Conservation (phyloP, 176 grass and related monocot species). For the Dactylis glomerata region DNA sequence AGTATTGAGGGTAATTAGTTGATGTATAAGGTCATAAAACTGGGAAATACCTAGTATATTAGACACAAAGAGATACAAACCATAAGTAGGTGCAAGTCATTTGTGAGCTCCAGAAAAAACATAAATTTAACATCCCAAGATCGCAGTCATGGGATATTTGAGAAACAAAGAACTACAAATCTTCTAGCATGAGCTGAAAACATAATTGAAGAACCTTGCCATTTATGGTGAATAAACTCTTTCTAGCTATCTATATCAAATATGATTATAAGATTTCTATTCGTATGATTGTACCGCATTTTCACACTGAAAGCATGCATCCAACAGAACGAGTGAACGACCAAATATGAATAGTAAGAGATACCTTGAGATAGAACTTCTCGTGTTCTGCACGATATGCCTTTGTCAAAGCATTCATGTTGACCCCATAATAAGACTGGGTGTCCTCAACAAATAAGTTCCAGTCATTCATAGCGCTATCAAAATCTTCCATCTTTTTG, state of each 20-base stretch:
- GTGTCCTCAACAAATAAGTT: slow-evolving; percentile 69
- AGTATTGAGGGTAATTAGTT: neutral
- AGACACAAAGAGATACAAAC: neutral
- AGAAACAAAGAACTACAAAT: slow-evolving; percentile 4
- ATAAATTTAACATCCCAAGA: neutral
- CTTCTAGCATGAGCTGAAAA: neutral
- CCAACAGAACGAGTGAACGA: neutral
- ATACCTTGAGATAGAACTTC: slow-evolving; percentile 96
- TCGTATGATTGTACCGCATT: neutral
- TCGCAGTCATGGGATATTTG: neutral
- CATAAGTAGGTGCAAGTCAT: neutral
- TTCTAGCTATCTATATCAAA: neutral
- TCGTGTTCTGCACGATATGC: slow-evolving; percentile 75
- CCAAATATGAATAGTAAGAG: neutral
- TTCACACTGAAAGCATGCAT: slow-evolving; percentile 1
- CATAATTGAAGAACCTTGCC: neutral
- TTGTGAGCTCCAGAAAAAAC: neutral
- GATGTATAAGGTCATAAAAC: neutral
- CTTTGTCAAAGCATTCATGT: slow-evolving; percentile 95
- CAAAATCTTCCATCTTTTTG: slow-evolving; percentile 79
- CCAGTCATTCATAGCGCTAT: slow-evolving; percentile 83
- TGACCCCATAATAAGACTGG: slow-evolving; percentile 79
- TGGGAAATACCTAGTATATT: neutral
- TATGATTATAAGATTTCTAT: neutral
- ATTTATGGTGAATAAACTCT: neutral